Evolutionary conservation across 116 monocot species (phyloP), one percentile per base, ranked within the genome.

Genomic region (Zostera marina): DNA sequence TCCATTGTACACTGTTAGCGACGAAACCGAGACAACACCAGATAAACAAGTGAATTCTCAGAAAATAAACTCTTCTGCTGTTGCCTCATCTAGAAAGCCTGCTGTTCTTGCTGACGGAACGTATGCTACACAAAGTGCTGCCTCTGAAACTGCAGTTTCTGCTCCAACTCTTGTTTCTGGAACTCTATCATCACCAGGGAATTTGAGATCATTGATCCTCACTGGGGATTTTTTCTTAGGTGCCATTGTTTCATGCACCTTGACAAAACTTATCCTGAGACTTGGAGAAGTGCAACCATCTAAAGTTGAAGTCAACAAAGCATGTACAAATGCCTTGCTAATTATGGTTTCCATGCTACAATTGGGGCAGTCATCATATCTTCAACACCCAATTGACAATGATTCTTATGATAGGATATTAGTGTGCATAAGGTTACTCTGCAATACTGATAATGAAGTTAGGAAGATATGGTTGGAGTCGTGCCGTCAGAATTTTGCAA

Each of bases 101-200:
- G 79, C 82, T 13, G 64, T 87, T 70, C 74, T 87, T 66, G 79
- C 87, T 13, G 87, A 87, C 67, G 87, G 87, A 13, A 87, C 87
- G 1, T 87, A 87, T 76, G 87, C 87, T 14, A 87, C 87, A 8
- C 87, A 87, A 58, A 87, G 79, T 67, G 87, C 87, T 47, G 87
- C 87, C 16, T 79, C 82, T 47, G 87, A 87, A 54, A 76, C 76
- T 41, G 70, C 71, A 7, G 41, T 72, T 41, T 72, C 79, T 25
- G 63, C 82, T 65, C 82, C 87, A 1, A 57, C 73, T 38, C 44
- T 74, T 65, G 67, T 74, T 32, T 62, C 72, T 22, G 79, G 87
- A 25, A 71, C 71, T 3, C 53, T 87, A 45, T 32, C 71, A 21
- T 71, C 74, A 20, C 47, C 73, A 15, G 73, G 68, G 23, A 87